These are phyloP conservation scores for Ensete glaucum DNA, from an alignment of 176 grass and related monocot genomes.

Conservation along the genomic window DNA sequence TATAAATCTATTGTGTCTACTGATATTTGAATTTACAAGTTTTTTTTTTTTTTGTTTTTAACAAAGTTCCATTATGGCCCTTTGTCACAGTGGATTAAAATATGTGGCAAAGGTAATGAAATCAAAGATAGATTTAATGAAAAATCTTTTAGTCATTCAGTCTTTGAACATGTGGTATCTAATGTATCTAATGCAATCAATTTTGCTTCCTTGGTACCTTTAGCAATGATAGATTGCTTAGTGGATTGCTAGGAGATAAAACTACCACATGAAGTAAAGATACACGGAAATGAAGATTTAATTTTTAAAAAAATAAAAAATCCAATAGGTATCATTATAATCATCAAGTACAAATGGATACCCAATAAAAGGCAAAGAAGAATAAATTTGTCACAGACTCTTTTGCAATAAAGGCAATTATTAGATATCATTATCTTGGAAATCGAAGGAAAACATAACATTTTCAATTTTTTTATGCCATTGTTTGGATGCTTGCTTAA, in stretches of 20 bases:
- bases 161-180: constrained; percentile 5
- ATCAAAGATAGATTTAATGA: constrained; percentile 2
- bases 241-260: constrained; percentile 7
- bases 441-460: not conserved
- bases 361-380: not conserved
- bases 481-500: not conserved
- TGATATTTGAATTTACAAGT: too few relatives aligned
- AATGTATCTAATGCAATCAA: not conserved
- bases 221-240: constrained; percentile 15
- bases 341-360: not conserved
- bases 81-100: not conserved
- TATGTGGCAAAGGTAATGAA: not conserved
- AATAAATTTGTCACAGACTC: not conserved
- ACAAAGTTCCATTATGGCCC: not conserved
- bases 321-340: not conserved
- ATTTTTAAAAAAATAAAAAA: not conserved
- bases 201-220: constrained; percentile 5
- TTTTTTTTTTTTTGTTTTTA: constrained; percentile 5
- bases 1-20: too few relatives aligned
- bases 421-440: not conserved
- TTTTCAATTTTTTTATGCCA: not conserved
- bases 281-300: not conserved
- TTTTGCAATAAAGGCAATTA: not conserved
- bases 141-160: constrained; percentile 12
- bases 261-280: not conserved